Evolutionary conservation across 2,329 filamentous ascomycete species (phyloP).

Genomic region (Penicillium expansum): DNA sequence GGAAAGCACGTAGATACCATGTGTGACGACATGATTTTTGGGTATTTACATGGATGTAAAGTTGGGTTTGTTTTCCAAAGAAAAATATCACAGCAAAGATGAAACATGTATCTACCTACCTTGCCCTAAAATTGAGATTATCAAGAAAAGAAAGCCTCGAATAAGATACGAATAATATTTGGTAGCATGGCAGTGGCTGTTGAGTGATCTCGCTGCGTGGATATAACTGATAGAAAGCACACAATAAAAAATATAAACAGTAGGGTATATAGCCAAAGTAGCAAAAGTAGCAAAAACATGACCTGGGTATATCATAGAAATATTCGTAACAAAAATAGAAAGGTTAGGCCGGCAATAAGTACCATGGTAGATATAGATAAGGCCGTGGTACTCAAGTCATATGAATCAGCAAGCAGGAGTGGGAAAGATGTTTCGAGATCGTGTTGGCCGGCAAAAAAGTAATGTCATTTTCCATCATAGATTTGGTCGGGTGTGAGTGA

Average conservation of each 20-base stretch:
- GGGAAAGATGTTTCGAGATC: background rate
- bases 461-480: constrained; percentile 31
- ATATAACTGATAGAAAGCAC: background rate
- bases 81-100: background rate
- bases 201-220: background rate
- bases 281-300: background rate
- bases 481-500: constrained; percentile 24
- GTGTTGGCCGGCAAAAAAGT: background rate
- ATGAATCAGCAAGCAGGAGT: background rate
- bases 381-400: background rate
- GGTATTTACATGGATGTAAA: no score
- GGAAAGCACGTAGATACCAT: background rate
- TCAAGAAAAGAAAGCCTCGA: background rate
- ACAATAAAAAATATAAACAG: background rate
- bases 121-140: background rate
- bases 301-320: background rate
- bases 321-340: background rate
- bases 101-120: background rate
- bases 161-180: background rate
- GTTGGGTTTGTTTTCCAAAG: no score
- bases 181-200: background rate
- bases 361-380: background rate
- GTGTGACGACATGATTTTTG: no score
- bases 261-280: constrained; percentile 7
- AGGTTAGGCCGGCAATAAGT: background rate